Evolutionary conservation across 148 eudicot genomes (phyloP), one percentile per base, ranked within the genome.

Genomic region (Salicornia ramosissima): DNA sequence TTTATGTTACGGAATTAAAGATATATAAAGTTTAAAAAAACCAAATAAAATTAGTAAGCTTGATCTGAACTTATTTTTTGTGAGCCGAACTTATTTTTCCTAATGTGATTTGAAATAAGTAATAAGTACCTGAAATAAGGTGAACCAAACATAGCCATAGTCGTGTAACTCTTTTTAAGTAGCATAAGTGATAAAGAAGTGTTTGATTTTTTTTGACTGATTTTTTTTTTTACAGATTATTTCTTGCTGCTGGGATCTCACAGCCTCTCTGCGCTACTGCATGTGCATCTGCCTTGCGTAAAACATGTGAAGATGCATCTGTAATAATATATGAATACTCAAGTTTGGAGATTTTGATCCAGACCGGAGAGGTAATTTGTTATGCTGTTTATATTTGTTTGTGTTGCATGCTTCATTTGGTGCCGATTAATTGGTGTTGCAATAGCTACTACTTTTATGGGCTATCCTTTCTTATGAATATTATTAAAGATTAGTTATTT

Each of bases 281-380:
- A 68, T 94, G 96, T 87, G 91, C 98, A 10, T 81, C 84, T 63
- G 89, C 98, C 61, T 83, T 94, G 81, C 96, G 84, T 64, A 94
- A 88, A 85, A 76, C 90, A 56, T 94, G 97, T 80, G 98, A 94
- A 86, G 98, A 94, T 78, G 88, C 96, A 73, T 73, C 85, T 68
- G 64, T 85, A 26, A 42, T 81, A 46, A 64, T 88, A 84, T 70
- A 59, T 76, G 96, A 86, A 69, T 82, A 87, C 63, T 87, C 97
- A 42, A 86, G 80, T 77, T 79, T 94, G 85, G 96, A 94, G 78
- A 82, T 90, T 70, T 81, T 94, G 58, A 84, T 94, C 69, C 90
- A 92, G 90, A 90, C 90, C n/a, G 92, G 87, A 70, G 96, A 94
- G 97, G 98, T 94, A 71, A 75, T 83, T 75, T 42, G 12, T 64